Evolutionary conservation across 1,284 basidiomycete species (phyloP), one percentile per base, ranked within the genome.

Genomic region (Moniliophthora roreri): DNA sequence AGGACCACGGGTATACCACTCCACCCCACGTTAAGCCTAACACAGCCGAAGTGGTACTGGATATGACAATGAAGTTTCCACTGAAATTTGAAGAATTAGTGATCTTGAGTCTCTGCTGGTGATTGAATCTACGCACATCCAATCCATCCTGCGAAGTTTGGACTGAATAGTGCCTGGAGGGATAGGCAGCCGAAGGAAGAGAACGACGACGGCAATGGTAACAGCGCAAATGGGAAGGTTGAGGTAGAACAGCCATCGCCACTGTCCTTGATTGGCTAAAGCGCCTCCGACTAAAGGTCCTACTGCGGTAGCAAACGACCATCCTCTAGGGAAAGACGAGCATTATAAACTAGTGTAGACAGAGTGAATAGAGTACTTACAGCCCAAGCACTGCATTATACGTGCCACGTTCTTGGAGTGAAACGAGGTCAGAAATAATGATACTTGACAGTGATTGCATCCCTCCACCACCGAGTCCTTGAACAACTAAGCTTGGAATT

Each of bases 401-500:
- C 20, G 23, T 8, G 10, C 41, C 75, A 7, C 75, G 67, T 52
- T 77, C 75, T 3, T 62, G 48, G 1, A 78, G 66, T 1, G 76
- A 65, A 1, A 76, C 73, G 24, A 81, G 63, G 60, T 80, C 78
- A 11, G 73, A 64, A 1, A 73, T 58, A 44, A 78, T 66, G 51
- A 80, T 78, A 35, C 72, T 66, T 1, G 69, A 63, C 7, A 78
- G 59, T 1, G 66, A 62, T 1, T 74, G 56, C 52, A 76, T 75
- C 3, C 71, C 76, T 1, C 79, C 79, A n/a, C 71, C 72, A 32
- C 79, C 79, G 37, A 78, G 54, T 2, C 79, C 78, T 58, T 80
- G 78, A 13, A 81, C 56, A 4, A 70, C 73, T 68, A 13, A 21
- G 15, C 49, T 34, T 13, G 18, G 13, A 16, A 35, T 24, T 35